Percentiles rank a stretch among this genome's conserved stretches.
phyloP scores from a whole-genome alignment of 192 early-diverging fungal genomes.

The Spizellomyces sp. region DNA sequence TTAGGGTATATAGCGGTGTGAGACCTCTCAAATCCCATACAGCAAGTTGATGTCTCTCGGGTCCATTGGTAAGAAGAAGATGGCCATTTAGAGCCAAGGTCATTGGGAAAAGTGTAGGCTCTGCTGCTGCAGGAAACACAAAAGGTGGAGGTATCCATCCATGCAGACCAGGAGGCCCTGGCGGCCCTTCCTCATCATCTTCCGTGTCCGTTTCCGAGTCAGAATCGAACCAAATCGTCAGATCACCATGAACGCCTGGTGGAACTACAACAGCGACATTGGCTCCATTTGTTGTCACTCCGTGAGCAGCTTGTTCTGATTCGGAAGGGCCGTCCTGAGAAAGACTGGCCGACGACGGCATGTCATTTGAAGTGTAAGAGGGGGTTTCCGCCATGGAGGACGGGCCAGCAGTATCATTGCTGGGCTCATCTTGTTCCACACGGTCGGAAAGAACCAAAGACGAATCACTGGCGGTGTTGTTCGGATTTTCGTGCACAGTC shows the following conservation, averaged over 20 bases:
- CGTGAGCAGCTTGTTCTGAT: neutral
- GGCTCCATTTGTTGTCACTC: neutral
- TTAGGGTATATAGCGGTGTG: constrained; percentile 13
- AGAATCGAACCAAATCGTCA: neutral
- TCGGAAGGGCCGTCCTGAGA: neutral
- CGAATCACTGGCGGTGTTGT: neutral
- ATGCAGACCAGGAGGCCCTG: too few relatives aligned
- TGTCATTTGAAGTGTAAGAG: neutral
- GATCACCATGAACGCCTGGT: neutral
- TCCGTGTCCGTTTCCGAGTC: neutral
- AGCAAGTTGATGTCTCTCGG: constrained; percentile 18
- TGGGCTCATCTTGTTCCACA: too few relatives aligned
- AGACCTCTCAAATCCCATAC: constrained; percentile 33
- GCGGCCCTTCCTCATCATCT: neutral
- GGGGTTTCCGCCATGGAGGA: neutral
- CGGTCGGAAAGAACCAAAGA: neutral
- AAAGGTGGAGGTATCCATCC: neutral
- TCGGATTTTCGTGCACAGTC: neutral
- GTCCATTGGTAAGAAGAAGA: constrained; percentile 42
- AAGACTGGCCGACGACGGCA: neutral
- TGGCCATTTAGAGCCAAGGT: constrained; percentile 39
- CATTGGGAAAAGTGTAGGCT: constrained; percentile 26
- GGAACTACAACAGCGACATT: neutral
- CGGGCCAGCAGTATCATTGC: too few relatives aligned
- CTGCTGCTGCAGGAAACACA: neutral